Evolutionary conservation across 208 protist species (phyloP), one percentile per base, ranked within the genome.

Genomic region (Kentomonas sorsogonicus): DNA sequence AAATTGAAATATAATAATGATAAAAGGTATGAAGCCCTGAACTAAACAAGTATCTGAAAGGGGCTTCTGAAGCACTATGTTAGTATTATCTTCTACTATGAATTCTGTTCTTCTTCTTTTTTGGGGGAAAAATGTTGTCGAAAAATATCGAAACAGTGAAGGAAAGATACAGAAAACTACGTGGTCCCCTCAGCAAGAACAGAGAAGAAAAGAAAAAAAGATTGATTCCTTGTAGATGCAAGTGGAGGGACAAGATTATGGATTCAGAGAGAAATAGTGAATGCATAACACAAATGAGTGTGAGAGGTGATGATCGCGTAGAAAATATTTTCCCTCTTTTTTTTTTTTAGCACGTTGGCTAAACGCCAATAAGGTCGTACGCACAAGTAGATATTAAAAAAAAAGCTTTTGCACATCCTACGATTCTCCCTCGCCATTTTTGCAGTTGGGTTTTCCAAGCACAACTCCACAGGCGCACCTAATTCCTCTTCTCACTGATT

Each of bases 141-240:
- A n/a, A 25, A 38, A 53, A 38, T 29, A 53, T 29, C 13, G 4
- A 29, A 9, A 56, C 25, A 43, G 29, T 23, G 39, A 10, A 16
- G 39, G 25, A 41, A 26, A 23, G 11, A 29, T n/a, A 56, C 5
- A 56, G 29, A 29, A 40, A 9, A 27, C 13, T 9, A 18, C 26
- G n/a, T 31, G 13, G 23, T 30, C 20, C 16, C n/a, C 22, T 31
- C n/a, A 50, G 45, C 6, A 43, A 46, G 22, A 61, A 50, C 1
- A 38, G 52, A 52, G 2, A 39, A 41, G 52, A 18, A 23, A 52
- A 61, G 31, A 30, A 50, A 60, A 48, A 48, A 48, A 60, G 33
- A 48, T 26, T 47, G 43, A 7, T 46, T 22, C 18, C 18, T n/a
- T 46, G 41, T n/a, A n/a, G n/a, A n/a, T n/a, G n/a, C n/a, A n/a